Base-by-base conservation (phyloP, 148 eudicot genomes). In the Chenopodium formosanum region DNA sequence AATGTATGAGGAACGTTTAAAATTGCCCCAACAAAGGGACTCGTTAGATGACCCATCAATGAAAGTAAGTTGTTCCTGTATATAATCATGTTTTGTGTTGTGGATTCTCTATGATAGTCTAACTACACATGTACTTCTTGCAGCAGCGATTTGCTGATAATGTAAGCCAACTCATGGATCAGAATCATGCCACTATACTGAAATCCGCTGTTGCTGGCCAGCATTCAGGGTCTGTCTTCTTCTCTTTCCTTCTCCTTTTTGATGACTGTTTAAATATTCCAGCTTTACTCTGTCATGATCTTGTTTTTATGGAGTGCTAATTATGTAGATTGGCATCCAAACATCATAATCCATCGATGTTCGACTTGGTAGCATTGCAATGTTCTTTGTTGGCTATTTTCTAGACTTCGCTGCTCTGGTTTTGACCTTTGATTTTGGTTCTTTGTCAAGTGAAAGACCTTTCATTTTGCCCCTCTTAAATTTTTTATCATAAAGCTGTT, bases 91-190 rank as follows among this genome's bases (percentile, higher is more conserved):
- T 66, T 22, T 37, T 22, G 2, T 76, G 47, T 74, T 68, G 12
- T 13, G 23, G 71, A n/a, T 25, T 46, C 9, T 19, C 74, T 60
- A 4, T 63, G 58, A 25, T 8, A 60, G 70, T 5, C 67, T 71
- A 69, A 77, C 46, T 50, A 25, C 85, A 56, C 70, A 31, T 23
- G 74, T 52, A 29, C 78, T 76, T n/a, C 79, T 86, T 88, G 84
- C 91, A 92, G 97, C 92, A 88, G 90, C 84, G 90, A 73, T 88
- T 82, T 85, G 89, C 92, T 81, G 96, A 89, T 65, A 85, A 82
- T 84, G 84, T 86, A 80, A 85, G 85, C 81, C 91, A 88, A 79
- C 86, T 88, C 65, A 75, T 91, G 91, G 91, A 92, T 83, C 90
- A 86, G 73, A 87, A 80, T 86, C 87, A 86, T 67, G 83, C 86